Evolutionary conservation across 2,329 filamentous ascomycete species (phyloP), one percentile per base, ranked within the genome.

Genomic region (Phialophora expanda): DNA sequence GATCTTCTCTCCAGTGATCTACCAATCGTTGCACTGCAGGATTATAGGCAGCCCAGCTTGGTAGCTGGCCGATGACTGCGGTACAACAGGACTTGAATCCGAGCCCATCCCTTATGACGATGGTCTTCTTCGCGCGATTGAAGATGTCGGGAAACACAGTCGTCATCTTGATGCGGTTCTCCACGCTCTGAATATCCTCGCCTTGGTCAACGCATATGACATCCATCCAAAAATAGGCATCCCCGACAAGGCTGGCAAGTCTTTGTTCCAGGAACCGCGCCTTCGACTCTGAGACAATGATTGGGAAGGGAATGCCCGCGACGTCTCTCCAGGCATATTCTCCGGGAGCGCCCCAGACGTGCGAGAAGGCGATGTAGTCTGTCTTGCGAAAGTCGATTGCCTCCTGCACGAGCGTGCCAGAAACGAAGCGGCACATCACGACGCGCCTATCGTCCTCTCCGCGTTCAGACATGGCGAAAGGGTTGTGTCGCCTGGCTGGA

Each of bases 151-250:
- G 53, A 32, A 55, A 26, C 12, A 26, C 9, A 20, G 7, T 20
- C 8, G 28, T 34, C 24, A 55, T 28, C 26, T 53, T 24, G 6
- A 53, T 20, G 26, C 48, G 48, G 11, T 24, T 28, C 17, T 24
- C 53, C 3, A 55, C 26, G n/a, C 24, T n/a, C n/a, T 24, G 17
- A 2, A 4, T 6, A 26, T 38, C 28, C 17, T 41, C 26, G 8
- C 46, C 11, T 38, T 62, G 59, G 34, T 62, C 48, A 26, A 62
- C 32, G 28, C 59, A 62, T 24, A 62, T 28, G 32, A 62, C 32
- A 17, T 62, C 59, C 59, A 62, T 62, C 59, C 59, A 62, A 7
- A 62, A 62, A 38, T 54, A 62, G 14, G 28, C 14, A 17, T 24
- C n/a, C n/a, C 48, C 59, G 12, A 62, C 59, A n/a, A 44, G n/a